Evolutionary conservation across 2,329 filamentous ascomycete genomes (phyloP), one percentile per base, ranked within the genome.

Genomic region (Diaporthe longicolla): DNA sequence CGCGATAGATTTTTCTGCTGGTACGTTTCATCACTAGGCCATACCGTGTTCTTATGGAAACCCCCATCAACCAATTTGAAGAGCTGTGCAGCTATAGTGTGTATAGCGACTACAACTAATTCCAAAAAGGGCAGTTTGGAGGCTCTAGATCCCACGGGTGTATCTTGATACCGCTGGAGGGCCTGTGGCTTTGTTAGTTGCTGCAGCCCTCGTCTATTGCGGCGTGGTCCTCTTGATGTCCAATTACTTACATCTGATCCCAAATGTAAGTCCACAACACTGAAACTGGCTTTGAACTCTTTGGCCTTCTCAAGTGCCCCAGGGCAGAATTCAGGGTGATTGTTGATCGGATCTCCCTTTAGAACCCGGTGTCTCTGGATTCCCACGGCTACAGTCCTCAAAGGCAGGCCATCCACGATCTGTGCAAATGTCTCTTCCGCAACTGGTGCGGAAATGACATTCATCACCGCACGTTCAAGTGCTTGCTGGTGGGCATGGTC

Each of bases 141-240:
- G 58, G 58, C 58, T 4, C 26, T 63, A 45, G 58, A 63, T 40
- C 17, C 58, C 10, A 63, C 24, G 26, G 58, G 40, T 21, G 37
- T 63, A 45, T 63, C 17, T 63, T 63, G 58, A 45, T 63, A 63
- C 24, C 40, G 58, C 58, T 63, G 40, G n/a, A 63, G 37, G 58
- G 58, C 17, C 58, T 29, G 21, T 24, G 45, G 19, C 17, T 8
- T 45, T 29, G 24, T 63, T 17, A 45, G 58, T 24, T 17, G 24
- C 17, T 24, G 32, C 21, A 24, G 3, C 21, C 3, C 21, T 24
- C 29, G 24, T 45, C 58, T 48, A 48, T 48, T 2, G n/a, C 19
- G 37, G 13, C 37, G 15, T 32, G 32, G 17, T 29, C 24, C 21
- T 29, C 9, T 63, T 45, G 40, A 19, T 43, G 26, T 17, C 26